These are phyloP conservation scores for Aureobasidium leucospermi DNA, from an alignment of 2,329 filamentous ascomycete genomes.

Conservation along the genomic window DNA sequence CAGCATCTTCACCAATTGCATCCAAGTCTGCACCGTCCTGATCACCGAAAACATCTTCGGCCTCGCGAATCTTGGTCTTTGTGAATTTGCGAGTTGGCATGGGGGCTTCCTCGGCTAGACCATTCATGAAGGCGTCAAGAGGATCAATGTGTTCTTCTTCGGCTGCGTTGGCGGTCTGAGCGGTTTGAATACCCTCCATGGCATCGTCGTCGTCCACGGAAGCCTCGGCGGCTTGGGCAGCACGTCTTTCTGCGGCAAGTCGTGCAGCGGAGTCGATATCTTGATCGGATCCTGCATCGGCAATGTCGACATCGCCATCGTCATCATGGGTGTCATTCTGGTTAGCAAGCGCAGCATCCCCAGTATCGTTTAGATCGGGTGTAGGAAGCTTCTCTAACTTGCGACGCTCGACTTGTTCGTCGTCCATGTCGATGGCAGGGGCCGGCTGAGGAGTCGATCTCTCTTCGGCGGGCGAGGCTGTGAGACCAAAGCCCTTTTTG, in stretches of 20 bases:
- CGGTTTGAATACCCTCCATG: slow-evolving; percentile 26
- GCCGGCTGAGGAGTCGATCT: slow-evolving; percentile 46
- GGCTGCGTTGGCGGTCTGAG: slow-evolving; percentile 22
- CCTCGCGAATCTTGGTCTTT: slow-evolving; percentile 45
- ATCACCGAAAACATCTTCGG: slow-evolving; percentile 82
- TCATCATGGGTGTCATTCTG: slow-evolving; percentile 37
- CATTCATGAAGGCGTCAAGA: slow-evolving; percentile 94
- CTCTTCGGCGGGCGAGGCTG: slow-evolving; percentile 57
- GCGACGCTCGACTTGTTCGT: slow-evolving; percentile 78
- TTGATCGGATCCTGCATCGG: slow-evolving; percentile 77
- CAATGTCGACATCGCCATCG: slow-evolving; percentile 62
- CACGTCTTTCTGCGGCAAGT: slow-evolving; percentile 72
- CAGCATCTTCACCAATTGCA: slow-evolving; percentile 55
- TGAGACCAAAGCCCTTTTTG: slow-evolving; percentile 64
- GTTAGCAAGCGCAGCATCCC: slow-evolving; percentile 46
- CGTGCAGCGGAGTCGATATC: slow-evolving; percentile 79
- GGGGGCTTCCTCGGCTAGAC: slow-evolving; percentile 44
- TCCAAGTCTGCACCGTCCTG: slow-evolving; percentile 63
- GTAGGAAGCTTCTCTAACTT: slow-evolving; percentile 88
- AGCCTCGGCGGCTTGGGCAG: slow-evolving; percentile 41
- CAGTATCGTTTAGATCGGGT: slow-evolving; percentile 51
- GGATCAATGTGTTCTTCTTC: slow-evolving; percentile 76
- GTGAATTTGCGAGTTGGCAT: slow-evolving; percentile 35
- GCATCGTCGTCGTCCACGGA: slow-evolving; percentile 26
- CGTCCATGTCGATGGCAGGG: slow-evolving; percentile 76